These are phyloP conservation scores for Melampsora americana DNA, from an alignment of 1,284 basidiomycete genomes.

Conservation along the genomic window DNA sequence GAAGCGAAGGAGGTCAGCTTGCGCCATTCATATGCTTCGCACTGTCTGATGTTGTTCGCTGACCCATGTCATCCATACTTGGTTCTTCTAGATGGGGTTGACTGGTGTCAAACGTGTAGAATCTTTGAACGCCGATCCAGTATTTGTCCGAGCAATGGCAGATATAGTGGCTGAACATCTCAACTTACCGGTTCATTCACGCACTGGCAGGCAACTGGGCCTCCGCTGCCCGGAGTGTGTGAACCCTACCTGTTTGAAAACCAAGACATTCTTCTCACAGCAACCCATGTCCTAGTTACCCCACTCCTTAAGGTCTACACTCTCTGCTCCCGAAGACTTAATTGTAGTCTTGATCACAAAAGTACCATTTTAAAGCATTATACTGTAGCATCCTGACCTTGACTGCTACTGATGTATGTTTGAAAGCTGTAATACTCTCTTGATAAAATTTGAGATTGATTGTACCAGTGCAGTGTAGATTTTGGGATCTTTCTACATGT, in stretches of 20 bases:
- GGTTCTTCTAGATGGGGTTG: slow-evolving; percentile 71
- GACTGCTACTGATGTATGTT: too few species aligned
- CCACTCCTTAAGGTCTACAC: too few species aligned
- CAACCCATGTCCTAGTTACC: background rate
- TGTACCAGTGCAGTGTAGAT: too few species aligned
- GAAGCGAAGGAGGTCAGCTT: slow-evolving; percentile 78
- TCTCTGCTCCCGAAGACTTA: too few species aligned
- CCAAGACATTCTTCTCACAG: slow-evolving; percentile 76
- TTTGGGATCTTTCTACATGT: too few species aligned
- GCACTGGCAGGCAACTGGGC: slow-evolving; percentile 71
- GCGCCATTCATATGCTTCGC: slow-evolving; percentile 19
- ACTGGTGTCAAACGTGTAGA: slow-evolving; percentile 78
- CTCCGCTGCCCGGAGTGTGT: slow-evolving; percentile 91
- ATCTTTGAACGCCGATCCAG: slow-evolving; percentile 95
- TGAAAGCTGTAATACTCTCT: too few species aligned
- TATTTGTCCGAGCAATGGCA: slow-evolving; percentile 92
- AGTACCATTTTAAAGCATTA: too few species aligned
- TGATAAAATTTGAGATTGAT: too few species aligned
- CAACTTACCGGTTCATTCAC: slow-evolving; percentile 50
- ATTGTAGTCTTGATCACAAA: too few species aligned
- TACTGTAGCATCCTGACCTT: too few species aligned
- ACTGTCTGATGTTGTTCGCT: slow-evolving; percentile 39
- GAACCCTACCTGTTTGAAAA: slow-evolving; percentile 77
- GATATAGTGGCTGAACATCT: slow-evolving; percentile 86
- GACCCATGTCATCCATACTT: background rate